Conservation (phyloP, 2,329 filamentous ascomycete genomes). For the Calonectria crousiana region DNA sequence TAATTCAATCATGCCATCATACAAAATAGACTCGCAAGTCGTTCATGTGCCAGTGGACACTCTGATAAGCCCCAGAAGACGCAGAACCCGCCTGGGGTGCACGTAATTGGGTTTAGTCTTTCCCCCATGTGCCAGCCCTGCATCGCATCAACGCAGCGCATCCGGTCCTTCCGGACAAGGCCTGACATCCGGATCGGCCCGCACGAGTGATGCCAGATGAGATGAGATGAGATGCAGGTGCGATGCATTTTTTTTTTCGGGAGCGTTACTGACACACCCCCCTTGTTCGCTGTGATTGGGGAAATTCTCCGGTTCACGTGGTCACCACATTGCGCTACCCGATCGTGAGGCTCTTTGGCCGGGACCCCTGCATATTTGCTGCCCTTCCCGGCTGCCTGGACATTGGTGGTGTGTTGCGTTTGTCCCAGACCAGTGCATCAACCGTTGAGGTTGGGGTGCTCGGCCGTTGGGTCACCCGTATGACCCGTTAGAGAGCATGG, state of each 20-base stretch:
- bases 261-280: not conserved
- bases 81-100: not conserved
- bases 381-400: conserved; percentile 15
- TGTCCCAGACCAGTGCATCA: not conserved
- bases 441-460: not conserved
- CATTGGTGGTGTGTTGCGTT: conserved; percentile 1
- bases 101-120: conserved; percentile 2
- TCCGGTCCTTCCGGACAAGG: conserved; percentile 18
- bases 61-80: not conserved
- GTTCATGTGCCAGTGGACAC: not conserved
- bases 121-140: not conserved
- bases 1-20: conserved; percentile 8
- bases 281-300: conserved; percentile 7
- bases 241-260: conserved; percentile 9
- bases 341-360: conserved; percentile 21
- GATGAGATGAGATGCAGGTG: conserved; percentile 6
- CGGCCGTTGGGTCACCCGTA: not conserved
- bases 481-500: conserved; percentile 75
- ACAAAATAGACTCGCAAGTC: not conserved
- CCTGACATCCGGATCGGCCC: conserved; percentile 19
- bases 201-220: not conserved
- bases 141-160: conserved; percentile 5
- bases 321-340: conserved; percentile 21
- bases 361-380: conserved; percentile 29
- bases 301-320: conserved; percentile 32